These are phyloP conservation scores for Oryza glaberrima DNA, from an alignment of 176 grass and related monocot species.

Conservation along the genomic window DNA sequence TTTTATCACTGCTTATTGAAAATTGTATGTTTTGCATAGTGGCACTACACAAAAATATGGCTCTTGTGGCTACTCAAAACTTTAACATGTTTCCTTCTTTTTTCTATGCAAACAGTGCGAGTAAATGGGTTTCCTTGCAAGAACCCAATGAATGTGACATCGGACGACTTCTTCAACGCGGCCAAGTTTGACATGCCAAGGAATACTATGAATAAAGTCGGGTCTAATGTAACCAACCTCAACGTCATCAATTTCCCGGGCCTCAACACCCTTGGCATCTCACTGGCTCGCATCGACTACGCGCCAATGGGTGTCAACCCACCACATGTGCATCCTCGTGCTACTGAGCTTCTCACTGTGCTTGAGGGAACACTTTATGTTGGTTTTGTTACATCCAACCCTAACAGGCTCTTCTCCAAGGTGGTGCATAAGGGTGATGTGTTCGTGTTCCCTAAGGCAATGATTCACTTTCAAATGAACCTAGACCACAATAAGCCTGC, in stretches of 20 bases:
- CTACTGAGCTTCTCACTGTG: slow-evolving; percentile 9
- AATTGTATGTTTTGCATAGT: too few species aligned
- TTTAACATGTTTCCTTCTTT: too few species aligned
- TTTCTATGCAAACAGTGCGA: background rate
- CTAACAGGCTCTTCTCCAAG: slow-evolving; percentile 13
- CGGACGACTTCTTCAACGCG: slow-evolving; percentile 14
- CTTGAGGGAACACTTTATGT: slow-evolving; percentile 26
- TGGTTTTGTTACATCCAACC: slow-evolving; percentile 2
- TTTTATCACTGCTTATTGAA: too few species aligned
- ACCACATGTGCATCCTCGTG: background rate
- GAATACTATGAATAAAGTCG: background rate
- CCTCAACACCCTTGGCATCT: slow-evolving; percentile 43
- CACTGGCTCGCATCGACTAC: slow-evolving; percentile 2
- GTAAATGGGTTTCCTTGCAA: slow-evolving; percentile 41
- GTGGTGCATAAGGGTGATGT: slow-evolving; percentile 4
- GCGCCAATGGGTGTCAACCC: slow-evolving; percentile 13
- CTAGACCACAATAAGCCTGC: background rate
- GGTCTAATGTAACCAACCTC: slow-evolving; percentile 24
- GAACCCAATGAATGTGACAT: background rate
- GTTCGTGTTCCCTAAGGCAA: background rate
- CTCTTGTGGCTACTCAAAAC: too few species aligned
- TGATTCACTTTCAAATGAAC: slow-evolving; percentile 32
- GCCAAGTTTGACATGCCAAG: slow-evolving; percentile 22
- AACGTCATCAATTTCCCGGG: slow-evolving; percentile 7
- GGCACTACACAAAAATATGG: too few species aligned